Percentiles rank a stretch among this genome's conserved stretches.
Evolutionary conservation across 495 filamentous ascomycete genomes (phyloP).

Genomic region (Astrocystis sublimbata): DNA sequence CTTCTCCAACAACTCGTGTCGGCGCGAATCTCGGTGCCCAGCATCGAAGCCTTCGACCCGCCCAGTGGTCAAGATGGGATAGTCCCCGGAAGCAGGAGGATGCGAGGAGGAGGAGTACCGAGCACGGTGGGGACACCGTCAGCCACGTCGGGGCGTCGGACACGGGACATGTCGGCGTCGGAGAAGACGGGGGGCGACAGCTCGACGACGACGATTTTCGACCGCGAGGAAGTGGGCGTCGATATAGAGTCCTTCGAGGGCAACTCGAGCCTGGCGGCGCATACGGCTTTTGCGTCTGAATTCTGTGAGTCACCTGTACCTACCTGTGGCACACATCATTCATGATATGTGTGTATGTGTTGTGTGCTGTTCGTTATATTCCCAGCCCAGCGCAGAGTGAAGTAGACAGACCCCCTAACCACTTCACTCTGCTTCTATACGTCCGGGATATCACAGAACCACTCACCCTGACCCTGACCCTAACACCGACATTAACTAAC

Average conservation of each 20-base stretch:
- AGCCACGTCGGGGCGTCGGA: constrained; percentile 10
- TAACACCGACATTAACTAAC: not conserved
- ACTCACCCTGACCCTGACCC: too few species aligned
- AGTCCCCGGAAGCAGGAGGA: not conserved
- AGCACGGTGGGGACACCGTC: constrained; percentile 23
- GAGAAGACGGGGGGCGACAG: constrained; percentile 19
- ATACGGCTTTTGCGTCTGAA: constrained; percentile 64
- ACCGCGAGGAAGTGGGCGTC: constrained; percentile 42
- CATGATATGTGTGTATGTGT: not conserved
- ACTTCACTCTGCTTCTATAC: too few species aligned
- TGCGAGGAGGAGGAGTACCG: constrained; percentile 12
- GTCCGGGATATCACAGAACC: not conserved
- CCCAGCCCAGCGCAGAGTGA: constrained; percentile 35
- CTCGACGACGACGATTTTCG: constrained; percentile 29
- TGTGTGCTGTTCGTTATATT: not conserved
- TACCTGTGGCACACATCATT: too few species aligned
- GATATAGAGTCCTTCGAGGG: constrained; percentile 59
- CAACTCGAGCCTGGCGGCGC: constrained; percentile 59
- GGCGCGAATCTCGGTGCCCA: constrained; percentile 25
- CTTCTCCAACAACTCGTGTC: constrained; percentile 47
- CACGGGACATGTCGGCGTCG: constrained; percentile 3
- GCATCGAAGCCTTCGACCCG: not conserved
- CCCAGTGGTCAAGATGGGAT: not conserved
- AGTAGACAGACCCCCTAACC: too few species aligned
- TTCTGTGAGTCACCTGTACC: constrained; percentile 34